phyloP scores from a whole-genome alignment of 257 asterid genomes.

The Fraxinus americana region DNA sequence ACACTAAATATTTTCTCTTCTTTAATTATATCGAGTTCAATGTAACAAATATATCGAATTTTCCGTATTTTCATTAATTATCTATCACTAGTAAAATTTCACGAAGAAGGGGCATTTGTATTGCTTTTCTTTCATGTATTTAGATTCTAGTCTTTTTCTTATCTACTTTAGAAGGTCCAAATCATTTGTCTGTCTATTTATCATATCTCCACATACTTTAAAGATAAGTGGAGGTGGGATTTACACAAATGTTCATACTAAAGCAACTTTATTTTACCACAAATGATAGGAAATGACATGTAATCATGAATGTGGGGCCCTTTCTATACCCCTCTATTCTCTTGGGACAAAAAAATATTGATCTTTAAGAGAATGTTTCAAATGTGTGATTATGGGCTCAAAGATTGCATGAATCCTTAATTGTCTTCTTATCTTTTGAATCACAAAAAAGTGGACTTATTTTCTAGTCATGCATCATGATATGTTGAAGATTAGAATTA shows the following conservation, averaged over 20 bases:
- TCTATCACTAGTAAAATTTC: not conserved
- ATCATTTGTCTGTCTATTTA: slow-evolving; percentile 45
- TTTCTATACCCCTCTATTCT: slow-evolving; percentile 20
- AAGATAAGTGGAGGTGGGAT: slow-evolving; percentile 43
- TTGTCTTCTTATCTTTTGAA: slow-evolving; percentile 27
- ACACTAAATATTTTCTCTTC: too few species aligned
- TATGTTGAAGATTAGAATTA: not conserved
- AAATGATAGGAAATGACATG: slow-evolving; percentile 51
- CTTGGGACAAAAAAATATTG: slow-evolving; percentile 11
- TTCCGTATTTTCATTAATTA: too few species aligned
- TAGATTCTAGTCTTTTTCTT: slow-evolving; percentile 32
- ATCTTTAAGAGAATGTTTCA: slow-evolving; percentile 14
- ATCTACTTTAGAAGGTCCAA: slow-evolving; percentile 49
- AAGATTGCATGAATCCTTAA: slow-evolving; percentile 32
- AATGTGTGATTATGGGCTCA: slow-evolving; percentile 31
- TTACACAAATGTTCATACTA: slow-evolving; percentile 31
- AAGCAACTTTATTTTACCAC: slow-evolving; percentile 51
- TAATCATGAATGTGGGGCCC: slow-evolving; percentile 55
- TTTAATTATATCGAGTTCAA: not conserved
- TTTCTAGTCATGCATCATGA: slow-evolving; percentile 24
- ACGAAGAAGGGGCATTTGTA: not conserved
- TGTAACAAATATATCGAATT: too few species aligned
- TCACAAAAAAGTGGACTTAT: slow-evolving; percentile 32
- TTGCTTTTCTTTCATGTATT: not conserved
- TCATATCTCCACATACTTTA: slow-evolving; percentile 25